Percentiles rank a stretch among this genome's conserved stretches.
These are phyloP conservation scores for Paxillus rubicundulus DNA, from an alignment of 768 basidiomycete species.

Conservation along the genomic window DNA sequence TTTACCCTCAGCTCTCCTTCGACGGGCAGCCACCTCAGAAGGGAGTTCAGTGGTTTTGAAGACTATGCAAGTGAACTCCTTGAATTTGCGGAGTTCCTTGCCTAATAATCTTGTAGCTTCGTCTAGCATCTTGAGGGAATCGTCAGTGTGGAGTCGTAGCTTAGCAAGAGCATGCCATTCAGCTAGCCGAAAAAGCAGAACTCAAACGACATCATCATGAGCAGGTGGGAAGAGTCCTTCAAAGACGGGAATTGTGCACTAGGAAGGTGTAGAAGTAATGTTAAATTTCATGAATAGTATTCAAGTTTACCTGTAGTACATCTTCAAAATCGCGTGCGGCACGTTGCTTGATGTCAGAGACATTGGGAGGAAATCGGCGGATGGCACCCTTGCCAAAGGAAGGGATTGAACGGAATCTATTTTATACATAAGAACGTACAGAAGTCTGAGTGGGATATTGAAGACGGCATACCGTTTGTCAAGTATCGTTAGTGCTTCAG, in stretches of 20 bases:
- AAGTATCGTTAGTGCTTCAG: slow-evolving; percentile 14
- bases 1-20: too few species aligned
- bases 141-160: slow-evolving; percentile 28
- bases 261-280: too few species aligned
- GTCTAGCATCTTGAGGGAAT: slow-evolving; percentile 13
- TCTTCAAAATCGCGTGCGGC: slow-evolving; percentile 11
- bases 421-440: too few species aligned
- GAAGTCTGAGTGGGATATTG: too few species aligned
- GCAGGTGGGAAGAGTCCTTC: slow-evolving; percentile 34
- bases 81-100: too few species aligned
- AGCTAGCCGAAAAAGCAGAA: slow-evolving; percentile 19
- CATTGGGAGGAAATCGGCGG: slow-evolving; percentile 33
- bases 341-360: slow-evolving; percentile 37
- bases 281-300: too few species aligned
- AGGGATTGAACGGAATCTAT: slow-evolving; percentile 9
- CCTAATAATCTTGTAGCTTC: too few species aligned
- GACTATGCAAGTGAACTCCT: too few species aligned
- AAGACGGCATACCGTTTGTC: slow-evolving; percentile 19
- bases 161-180: slow-evolving; percentile 24
- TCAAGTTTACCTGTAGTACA: slow-evolving; percentile 9
- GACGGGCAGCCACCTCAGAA: too few species aligned
- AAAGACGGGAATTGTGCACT: slow-evolving; percentile 38
- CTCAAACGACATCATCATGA: slow-evolving; percentile 20
- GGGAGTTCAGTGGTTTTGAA: too few species aligned
- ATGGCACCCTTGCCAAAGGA: slow-evolving; percentile 32